Base-by-base conservation (phyloP, 306 rosid genomes). In the Fragaria nilgerrensis region DNA sequence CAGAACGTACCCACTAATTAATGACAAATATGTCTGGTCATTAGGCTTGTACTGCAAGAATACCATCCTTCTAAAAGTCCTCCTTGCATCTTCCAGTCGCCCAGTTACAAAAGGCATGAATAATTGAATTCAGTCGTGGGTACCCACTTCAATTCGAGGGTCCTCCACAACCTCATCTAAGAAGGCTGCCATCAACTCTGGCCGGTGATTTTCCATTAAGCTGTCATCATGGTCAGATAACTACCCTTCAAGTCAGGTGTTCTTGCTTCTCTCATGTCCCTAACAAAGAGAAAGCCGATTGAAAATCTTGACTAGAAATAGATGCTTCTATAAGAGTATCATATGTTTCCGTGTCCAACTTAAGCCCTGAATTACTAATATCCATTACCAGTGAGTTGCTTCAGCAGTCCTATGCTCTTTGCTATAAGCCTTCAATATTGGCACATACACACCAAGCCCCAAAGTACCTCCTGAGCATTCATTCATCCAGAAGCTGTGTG, bases 161-260 rank as follows among this genome's bases (percentile, higher is more conserved):
- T 95, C 97, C 82, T 79, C 97, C 64, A 84, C 97, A 79, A 89
- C 93, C 83, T 92, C 99, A 79, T 95, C 99, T 73, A 92, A 85
- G 85, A 92, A 95, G 68, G 99, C 96, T 44, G 96, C 97, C 99
- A 95, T 95, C 86, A 95, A 82, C 88, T 90, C 96, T 5, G 97
- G 97, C 70, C 99, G 88, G 82, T 90, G 89, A 65, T 86, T 92
- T 86, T 92, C 99, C 97, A 92, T 90, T 76, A 95, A 88, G 85
- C 97, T 14, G 97, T 95, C 99, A 95, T 95, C 68, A 95, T 88
- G 58, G 97, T 95, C 19, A 95, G 77, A 86, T 92, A 95, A 85
- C 96, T 89, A 65, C 89, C 96, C 75, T 92, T 92, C 89, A 90
- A 91, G 75, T 90, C 92, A 34, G 82, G 77, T 74, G 84, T 23